Conservation (phyloP, 176 grass and related monocot species). For the Avena insularis region DNA sequence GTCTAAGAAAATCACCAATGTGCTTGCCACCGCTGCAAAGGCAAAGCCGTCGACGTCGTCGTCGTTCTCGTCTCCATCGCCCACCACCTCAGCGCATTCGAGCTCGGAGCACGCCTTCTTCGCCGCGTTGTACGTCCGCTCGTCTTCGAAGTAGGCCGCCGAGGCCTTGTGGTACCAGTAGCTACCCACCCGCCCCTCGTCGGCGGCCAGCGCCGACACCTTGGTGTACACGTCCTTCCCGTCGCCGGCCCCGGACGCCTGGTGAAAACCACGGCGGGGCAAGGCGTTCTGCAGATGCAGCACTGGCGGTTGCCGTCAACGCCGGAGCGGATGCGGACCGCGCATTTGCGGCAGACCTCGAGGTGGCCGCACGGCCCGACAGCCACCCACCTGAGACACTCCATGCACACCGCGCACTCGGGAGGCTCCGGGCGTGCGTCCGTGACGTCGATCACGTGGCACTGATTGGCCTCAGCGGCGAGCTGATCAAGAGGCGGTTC, state of each 20-base stretch:
- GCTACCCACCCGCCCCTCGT: not conserved
- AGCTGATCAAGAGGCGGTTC: not conserved
- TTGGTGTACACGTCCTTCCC: not conserved
- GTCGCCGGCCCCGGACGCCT: not conserved
- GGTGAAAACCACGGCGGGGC: not conserved
- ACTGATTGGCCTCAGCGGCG: not conserved
- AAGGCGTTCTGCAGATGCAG: not conserved
- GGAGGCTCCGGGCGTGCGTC: not conserved
- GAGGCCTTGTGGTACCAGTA: not conserved
- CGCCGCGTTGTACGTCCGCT: not conserved
- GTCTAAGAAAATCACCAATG: not conserved
- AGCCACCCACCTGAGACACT: not conserved
- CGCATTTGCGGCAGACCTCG: not conserved
- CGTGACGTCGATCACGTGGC: not conserved
- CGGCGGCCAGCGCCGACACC: not conserved
- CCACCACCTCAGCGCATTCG: not conserved
- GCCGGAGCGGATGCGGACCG: not conserved
- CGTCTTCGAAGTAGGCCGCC: not conserved
- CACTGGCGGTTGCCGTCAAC: not conserved
- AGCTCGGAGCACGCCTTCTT: not conserved
- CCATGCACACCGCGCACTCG: slow-evolving; percentile 32
- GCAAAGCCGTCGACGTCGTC: no score
- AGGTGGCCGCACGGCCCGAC: slow-evolving; percentile 11
- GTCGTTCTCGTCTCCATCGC: not conserved
- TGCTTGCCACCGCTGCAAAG: not conserved